Conservation (phyloP, 768 basidiomycete species). For the Auricularia sp. region DNA sequence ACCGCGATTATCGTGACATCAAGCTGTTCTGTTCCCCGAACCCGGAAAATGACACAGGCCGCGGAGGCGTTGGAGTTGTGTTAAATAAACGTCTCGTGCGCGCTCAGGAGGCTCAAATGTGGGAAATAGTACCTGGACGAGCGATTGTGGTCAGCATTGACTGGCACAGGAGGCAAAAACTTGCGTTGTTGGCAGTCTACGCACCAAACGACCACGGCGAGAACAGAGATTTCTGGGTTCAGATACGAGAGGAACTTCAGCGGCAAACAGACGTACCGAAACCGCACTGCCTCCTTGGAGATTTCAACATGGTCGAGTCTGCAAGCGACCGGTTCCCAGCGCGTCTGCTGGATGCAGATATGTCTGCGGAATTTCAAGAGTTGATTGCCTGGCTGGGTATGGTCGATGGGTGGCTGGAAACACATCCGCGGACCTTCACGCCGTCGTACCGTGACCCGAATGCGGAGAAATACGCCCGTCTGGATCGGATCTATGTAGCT, state of each 20-base stretch:
- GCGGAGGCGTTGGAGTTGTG: background rate
- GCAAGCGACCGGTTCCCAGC: background rate
- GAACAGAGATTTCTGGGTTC: background rate
- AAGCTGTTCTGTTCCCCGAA: background rate
- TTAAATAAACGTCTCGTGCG: background rate
- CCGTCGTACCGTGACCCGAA: too few relatives aligned
- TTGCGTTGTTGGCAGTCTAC: background rate
- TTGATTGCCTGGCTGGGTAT: too few relatives aligned
- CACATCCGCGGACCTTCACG: too few relatives aligned
- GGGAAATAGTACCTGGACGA: background rate
- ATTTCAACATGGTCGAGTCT: background rate
- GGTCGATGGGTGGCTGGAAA: too few relatives aligned
- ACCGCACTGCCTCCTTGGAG: slow-evolving; percentile 11
- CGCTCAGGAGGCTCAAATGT: background rate
- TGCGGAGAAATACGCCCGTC: too few relatives aligned
- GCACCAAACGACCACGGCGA: background rate
- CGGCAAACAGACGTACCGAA: background rate
- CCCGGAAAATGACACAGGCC: background rate
- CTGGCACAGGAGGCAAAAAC: background rate
- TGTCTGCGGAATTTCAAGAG: background rate
- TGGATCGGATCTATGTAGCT: too few relatives aligned
- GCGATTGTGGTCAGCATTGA: background rate
- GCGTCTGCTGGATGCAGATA: background rate
- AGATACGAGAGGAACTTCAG: background rate
- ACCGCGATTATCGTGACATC: background rate